Evolutionary conservation across 1,139 yeast genomes (phyloP), one percentile per base, ranked within the genome.

Genomic region (Debaryomyces subglobosus): DNA sequence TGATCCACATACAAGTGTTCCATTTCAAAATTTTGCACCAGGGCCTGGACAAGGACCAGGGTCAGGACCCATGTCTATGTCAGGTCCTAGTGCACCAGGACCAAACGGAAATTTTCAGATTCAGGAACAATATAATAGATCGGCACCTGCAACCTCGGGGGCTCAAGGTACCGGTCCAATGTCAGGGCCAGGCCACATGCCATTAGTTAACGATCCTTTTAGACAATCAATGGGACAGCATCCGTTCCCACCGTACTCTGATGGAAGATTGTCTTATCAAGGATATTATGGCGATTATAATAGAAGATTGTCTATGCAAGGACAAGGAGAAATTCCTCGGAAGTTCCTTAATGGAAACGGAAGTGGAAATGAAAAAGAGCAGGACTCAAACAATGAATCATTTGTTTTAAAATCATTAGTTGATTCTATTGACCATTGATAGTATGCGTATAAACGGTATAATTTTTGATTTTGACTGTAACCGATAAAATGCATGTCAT

Each of bases 401-500:
- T 68, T 69, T 54, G 74, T 75, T 49, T 62, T 74, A 54, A 69
- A 73, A 55, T 71, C 77, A 23, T 68, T 75, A 54, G 79, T 74
- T 46, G 78, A 75, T 53, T 74, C 77, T 29, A 71, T 75, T 43
- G 71, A 74, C 57, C 72, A 68, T 51, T 63, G 45, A 46, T 10
- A 27, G 30, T 27, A 27, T 27, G 30, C 6, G 30, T 27, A 27
- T 27, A 27, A 27, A 6, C 30, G 13, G 30, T 27, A 12, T n/a
- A 13, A 27, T 5, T 13, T 5, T 12, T 27, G 13, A 24, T 27
- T 27, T 27, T 27, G 30, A 27, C 6, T 27, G 30, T 13, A 12
- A 8, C 30, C n/a, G 30, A 27, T 8, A 9, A 9, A 27, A 27
- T 25, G 29, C 30, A 27, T 3, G 30, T 27, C 30, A 27, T 27